Percentiles rank a stretch among this genome's conserved stretches.
phyloP scores from a whole-genome alignment of 78 protist species.

The Chrysochromulina tobinii region DNA sequence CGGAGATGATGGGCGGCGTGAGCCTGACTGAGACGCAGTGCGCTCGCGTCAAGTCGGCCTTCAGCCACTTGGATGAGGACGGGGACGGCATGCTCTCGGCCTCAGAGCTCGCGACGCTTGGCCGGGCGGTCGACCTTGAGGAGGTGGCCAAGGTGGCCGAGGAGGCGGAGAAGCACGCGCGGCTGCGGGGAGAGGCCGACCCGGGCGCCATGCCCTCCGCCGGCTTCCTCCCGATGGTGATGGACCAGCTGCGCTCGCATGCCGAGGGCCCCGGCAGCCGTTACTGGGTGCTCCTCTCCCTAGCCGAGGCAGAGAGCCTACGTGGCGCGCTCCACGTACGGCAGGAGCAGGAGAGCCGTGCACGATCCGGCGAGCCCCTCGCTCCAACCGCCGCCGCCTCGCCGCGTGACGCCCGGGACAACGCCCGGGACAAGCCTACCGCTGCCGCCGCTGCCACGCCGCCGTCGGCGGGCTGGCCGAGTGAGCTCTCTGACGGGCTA shows the following conservation, averaged over 20 bases:
- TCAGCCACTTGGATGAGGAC: not conserved
- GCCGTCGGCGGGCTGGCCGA: too few species aligned
- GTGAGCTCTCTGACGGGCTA: not conserved
- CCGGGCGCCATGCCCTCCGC: not conserved
- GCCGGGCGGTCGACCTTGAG: not conserved
- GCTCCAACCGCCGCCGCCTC: not conserved
- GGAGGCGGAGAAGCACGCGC: not conserved
- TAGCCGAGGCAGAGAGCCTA: constrained; percentile 75
- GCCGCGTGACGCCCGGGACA: too few species aligned
- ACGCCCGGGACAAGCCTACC: too few species aligned
- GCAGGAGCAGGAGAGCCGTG: not conserved
- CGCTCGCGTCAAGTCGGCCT: not conserved
- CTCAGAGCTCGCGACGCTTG: not conserved
- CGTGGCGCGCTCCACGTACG: constrained; percentile 51
- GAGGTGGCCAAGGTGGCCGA: not conserved
- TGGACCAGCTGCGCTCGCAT: constrained; percentile 1
- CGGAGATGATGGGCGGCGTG: not conserved
- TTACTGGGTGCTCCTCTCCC: constrained; percentile 48
- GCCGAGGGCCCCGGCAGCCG: not conserved
- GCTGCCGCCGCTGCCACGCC: not conserved
- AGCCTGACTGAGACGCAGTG: not conserved
- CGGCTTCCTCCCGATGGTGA: not conserved
- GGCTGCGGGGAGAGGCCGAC: too few species aligned
- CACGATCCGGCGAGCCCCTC: not conserved
- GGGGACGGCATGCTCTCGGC: not conserved